Evolutionary conservation across 352 stramenopile species (phyloP).

Genomic region (Phytophthora crassamura): DNA sequence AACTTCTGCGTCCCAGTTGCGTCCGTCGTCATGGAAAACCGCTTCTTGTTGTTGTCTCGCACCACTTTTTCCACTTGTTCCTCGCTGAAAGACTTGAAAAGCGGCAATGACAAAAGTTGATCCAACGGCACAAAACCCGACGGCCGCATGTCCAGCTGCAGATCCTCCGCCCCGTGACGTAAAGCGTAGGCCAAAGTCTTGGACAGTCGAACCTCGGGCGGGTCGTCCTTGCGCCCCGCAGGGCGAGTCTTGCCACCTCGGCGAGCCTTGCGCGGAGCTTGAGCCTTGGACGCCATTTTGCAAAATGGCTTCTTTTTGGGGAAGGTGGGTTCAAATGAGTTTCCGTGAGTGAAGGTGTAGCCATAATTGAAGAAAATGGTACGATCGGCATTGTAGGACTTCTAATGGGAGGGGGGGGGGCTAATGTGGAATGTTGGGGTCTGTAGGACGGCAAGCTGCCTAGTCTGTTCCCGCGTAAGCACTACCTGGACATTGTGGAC

Average conservation of each 20-base stretch:
- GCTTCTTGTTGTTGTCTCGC: constrained; percentile 73
- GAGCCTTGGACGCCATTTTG: constrained; percentile 17
- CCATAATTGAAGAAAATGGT: constrained; percentile 8
- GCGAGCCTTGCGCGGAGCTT: constrained; percentile 13
- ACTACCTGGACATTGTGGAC: constrained; percentile 84
- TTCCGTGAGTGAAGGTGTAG: constrained; percentile 28
- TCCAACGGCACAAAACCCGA: constrained; percentile 70
- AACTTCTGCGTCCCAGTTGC: constrained; percentile 44
- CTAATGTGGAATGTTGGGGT: not conserved
- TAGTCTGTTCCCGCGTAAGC: constrained; percentile 72
- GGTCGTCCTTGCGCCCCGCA: constrained; percentile 40
- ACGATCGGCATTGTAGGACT: not conserved
- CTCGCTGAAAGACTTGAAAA: constrained; percentile 62
- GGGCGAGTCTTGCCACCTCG: constrained; percentile 30
- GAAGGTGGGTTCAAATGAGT: not conserved
- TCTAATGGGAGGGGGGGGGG: not conserved
- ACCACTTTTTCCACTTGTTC: constrained; percentile 74
- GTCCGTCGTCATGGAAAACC: constrained; percentile 73
- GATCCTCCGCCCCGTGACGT: constrained; percentile 73
- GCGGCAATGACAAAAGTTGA: constrained; percentile 55
- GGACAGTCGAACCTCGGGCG: constrained; percentile 71
- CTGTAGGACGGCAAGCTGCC: constrained; percentile 73
- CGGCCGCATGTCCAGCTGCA: constrained; percentile 71
- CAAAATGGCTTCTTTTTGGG: not conserved
- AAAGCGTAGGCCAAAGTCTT: constrained; percentile 83